Percentiles rank a stretch among this genome's conserved stretches.
These are phyloP conservation scores for Catharanthus roseus DNA, from an alignment of 257 asterid species.

Conservation along the genomic window DNA sequence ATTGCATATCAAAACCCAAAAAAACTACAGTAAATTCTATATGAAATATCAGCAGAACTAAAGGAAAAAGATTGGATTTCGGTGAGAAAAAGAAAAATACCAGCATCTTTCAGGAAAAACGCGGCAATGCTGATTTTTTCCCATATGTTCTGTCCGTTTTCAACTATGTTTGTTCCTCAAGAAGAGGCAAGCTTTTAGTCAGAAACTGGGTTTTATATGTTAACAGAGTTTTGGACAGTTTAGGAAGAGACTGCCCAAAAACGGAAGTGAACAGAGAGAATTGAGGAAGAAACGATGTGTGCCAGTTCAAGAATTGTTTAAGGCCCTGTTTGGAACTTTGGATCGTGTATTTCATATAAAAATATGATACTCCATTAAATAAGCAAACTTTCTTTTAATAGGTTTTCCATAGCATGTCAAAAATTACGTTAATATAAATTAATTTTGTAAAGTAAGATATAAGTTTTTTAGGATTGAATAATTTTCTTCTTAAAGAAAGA, in stretches of 20 bases:
- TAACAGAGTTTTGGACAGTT: background rate
- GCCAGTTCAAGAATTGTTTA: background rate
- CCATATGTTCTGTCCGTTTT: background rate
- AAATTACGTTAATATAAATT: too few species aligned
- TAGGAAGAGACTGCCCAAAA: background rate
- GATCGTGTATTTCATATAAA: too few species aligned
- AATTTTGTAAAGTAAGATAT: too few species aligned
- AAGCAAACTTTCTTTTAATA: too few species aligned
- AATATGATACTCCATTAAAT: too few species aligned
- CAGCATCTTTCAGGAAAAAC: conserved; percentile 14
- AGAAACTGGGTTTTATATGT: background rate
- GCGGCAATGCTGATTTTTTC: background rate
- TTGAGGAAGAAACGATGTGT: background rate
- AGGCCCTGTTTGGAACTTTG: background rate
- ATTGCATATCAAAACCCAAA: conserved; percentile 3
- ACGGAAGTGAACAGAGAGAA: background rate
- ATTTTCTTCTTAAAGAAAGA: too few species aligned
- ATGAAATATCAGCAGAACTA: background rate
- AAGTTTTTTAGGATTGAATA: too few species aligned
- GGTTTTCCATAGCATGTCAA: too few species aligned
- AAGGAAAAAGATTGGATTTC: background rate
- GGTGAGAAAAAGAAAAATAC: background rate
- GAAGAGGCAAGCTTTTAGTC: background rate
- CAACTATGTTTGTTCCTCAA: background rate
- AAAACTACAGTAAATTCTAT: background rate